phyloP scores from a whole-genome alignment of 371 early-diverging fungal genomes.

The Rhizomucor pusillus region DNA sequence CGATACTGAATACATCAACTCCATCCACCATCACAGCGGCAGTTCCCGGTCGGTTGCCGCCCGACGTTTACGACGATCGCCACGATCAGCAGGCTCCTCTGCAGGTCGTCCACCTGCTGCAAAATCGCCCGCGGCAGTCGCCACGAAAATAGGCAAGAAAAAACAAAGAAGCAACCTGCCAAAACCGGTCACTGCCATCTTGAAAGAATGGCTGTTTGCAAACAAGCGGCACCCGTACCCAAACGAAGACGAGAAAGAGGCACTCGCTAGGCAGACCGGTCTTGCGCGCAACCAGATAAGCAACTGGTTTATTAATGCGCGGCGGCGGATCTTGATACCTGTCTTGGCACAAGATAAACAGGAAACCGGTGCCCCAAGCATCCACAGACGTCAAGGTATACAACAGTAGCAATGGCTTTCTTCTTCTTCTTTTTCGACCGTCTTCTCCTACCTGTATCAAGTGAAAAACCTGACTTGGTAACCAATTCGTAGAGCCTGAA shows the following conservation, averaged over 20 bases:
- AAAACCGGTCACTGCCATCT: slow-evolving; percentile 58
- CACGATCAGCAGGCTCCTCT: not conserved
- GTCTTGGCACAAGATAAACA: slow-evolving; percentile 33
- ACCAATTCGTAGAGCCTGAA: no score
- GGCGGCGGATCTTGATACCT: slow-evolving; percentile 63
- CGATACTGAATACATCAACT: not conserved
- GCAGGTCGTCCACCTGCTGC: not conserved
- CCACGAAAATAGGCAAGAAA: slow-evolving; percentile 21
- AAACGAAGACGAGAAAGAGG: slow-evolving; percentile 72
- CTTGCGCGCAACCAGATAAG: slow-evolving; percentile 51
- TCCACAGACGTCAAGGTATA: not conserved
- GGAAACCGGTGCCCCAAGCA: slow-evolving; percentile 11
- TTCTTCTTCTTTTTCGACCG: not conserved
- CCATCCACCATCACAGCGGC: no score
- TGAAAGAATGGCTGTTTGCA: slow-evolving; percentile 73
- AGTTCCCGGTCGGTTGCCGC: no score
- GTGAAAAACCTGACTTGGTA: not conserved
- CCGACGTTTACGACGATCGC: not conserved
- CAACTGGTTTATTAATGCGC: slow-evolving; percentile 67
- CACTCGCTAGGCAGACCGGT: slow-evolving; percentile 60
- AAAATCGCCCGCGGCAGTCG: slow-evolving; percentile 1
- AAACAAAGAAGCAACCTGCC: slow-evolving; percentile 62
- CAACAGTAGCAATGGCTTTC: no score
- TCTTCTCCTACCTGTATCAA: not conserved
- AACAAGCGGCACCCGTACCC: slow-evolving; percentile 82